A percentile compares a stretch with the other conserved stretches of the same genome.
phyloP scores from a whole-genome alignment of 306 rosid genomes.

The Glycine tomentella region DNA sequence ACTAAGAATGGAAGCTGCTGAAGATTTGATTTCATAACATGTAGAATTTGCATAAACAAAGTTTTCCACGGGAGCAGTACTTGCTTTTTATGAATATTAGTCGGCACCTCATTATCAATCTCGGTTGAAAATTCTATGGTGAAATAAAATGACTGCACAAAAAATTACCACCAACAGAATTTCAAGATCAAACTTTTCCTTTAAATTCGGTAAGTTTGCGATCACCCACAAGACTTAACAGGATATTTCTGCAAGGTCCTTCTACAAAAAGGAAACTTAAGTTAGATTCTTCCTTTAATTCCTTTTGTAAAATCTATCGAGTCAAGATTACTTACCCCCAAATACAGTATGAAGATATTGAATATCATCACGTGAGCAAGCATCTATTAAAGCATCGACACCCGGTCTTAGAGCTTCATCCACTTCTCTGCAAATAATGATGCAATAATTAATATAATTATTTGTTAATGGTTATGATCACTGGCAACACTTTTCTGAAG shows the following conservation, averaged over 20 bases:
- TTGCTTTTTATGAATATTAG: too few species aligned
- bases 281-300: slow-evolving; percentile 29
- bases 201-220: slow-evolving; percentile 74
- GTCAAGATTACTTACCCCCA: slow-evolving; percentile 70
- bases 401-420: slow-evolving; percentile 91
- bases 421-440: slow-evolving; percentile 69
- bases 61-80: too few species aligned
- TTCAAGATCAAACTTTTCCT: slow-evolving; percentile 72
- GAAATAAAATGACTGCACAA: slow-evolving; percentile 30
- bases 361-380: slow-evolving; percentile 83
- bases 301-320: slow-evolving; percentile 21
- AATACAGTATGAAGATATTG: slow-evolving; percentile 91
- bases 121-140: too few species aligned
- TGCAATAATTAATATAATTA: too few species aligned
- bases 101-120: too few species aligned
- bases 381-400: slow-evolving; percentile 79
- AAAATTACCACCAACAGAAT: slow-evolving; percentile 34
- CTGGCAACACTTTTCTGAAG: slow-evolving; percentile 3
- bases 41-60: too few species aligned
- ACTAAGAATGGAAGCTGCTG: too few species aligned
- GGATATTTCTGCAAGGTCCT: slow-evolving; percentile 95
- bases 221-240: slow-evolving; percentile 74
- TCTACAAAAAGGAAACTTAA: slow-evolving; percentile 59
- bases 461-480: too few species aligned
- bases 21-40: too few species aligned